phyloP scores from a whole-genome alignment of 805 yeast species.

The Candida nemodendra region DNA sequence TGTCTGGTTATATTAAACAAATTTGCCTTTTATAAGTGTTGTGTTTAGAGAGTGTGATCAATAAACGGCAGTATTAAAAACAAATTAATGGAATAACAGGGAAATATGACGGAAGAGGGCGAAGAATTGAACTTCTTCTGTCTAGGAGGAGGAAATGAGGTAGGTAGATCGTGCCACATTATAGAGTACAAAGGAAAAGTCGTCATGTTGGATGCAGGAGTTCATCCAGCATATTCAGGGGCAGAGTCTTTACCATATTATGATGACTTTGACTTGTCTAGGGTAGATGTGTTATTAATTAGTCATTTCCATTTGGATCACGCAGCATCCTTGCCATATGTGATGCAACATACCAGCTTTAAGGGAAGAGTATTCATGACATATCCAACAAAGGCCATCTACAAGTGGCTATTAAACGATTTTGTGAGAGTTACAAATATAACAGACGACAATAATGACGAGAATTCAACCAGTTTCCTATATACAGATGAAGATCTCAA shows the following conservation, averaged over 20 bases:
- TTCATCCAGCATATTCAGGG: constrained; percentile 94
- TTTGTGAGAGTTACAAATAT: constrained; percentile 85
- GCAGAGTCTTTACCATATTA: constrained; percentile 89
- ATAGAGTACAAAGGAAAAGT: constrained; percentile 91
- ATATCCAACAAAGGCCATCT: constrained; percentile 97
- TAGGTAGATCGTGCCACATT: constrained; percentile 94
- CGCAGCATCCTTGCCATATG: constrained; percentile 96
- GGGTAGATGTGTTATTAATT: constrained; percentile 80
- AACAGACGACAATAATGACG: constrained; percentile 45
- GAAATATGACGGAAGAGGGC: constrained; percentile 19
- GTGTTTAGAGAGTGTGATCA: no score
- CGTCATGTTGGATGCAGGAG: constrained; percentile 96
- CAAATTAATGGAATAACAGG: background rate
- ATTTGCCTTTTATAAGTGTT: no score
- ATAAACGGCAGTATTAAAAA: background rate
- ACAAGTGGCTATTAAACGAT: constrained; percentile 92
- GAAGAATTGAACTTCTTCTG: constrained; percentile 69
- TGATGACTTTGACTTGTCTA: constrained; percentile 89
- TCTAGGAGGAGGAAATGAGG: constrained; percentile 98
- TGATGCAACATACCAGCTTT: constrained; percentile 94
- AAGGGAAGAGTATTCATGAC: constrained; percentile 98
- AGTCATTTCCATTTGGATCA: constrained; percentile 98
- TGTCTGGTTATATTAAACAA: background rate
- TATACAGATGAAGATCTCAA: constrained; percentile 90
- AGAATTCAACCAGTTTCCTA: constrained; percentile 42